Percentiles rank a stretch among this genome's conserved stretches.
phyloP scores from a whole-genome alignment of 2,329 filamentous ascomycete genomes.

The Hymenoscyphus linearis region DNA sequence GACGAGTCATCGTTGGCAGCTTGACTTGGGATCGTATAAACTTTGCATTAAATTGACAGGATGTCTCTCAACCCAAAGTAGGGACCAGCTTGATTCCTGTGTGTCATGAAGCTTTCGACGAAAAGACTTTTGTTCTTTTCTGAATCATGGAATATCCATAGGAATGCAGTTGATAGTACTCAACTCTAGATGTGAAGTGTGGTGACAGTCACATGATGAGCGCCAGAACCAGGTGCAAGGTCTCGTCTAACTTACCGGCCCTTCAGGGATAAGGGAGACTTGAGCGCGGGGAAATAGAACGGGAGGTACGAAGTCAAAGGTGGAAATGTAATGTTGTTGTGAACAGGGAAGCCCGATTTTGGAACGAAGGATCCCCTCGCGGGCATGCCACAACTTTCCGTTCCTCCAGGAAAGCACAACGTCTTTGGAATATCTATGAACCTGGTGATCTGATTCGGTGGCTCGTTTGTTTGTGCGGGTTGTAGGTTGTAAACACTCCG shows the following conservation, averaged over 20 bases:
- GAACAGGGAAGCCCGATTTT: neutral
- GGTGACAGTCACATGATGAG: neutral
- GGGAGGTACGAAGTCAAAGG: too few relatives aligned
- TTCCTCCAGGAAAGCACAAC: too few relatives aligned
- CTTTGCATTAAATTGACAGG: neutral
- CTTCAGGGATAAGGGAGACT: neutral
- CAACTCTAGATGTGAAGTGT: neutral
- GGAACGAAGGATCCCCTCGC: too few relatives aligned
- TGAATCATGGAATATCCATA: neutral
- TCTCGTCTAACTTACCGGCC: neutral
- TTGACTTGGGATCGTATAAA: neutral
- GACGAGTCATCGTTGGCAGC: neutral
- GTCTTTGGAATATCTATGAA: too few relatives aligned
- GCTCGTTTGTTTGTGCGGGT: too few relatives aligned
- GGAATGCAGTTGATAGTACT: neutral
- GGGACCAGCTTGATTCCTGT: too few relatives aligned
- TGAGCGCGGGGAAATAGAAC: neutral
- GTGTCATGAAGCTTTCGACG: too few relatives aligned
- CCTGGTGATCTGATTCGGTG: too few relatives aligned
- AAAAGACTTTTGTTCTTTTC: too few relatives aligned
- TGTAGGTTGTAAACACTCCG: too few relatives aligned
- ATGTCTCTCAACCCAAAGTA: neutral
- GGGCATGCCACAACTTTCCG: too few relatives aligned
- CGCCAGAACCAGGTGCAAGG: neutral
- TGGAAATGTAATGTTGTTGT: neutral